Conservation (phyloP, 352 stramenopile species). For the Pythium monospermum region DNA sequence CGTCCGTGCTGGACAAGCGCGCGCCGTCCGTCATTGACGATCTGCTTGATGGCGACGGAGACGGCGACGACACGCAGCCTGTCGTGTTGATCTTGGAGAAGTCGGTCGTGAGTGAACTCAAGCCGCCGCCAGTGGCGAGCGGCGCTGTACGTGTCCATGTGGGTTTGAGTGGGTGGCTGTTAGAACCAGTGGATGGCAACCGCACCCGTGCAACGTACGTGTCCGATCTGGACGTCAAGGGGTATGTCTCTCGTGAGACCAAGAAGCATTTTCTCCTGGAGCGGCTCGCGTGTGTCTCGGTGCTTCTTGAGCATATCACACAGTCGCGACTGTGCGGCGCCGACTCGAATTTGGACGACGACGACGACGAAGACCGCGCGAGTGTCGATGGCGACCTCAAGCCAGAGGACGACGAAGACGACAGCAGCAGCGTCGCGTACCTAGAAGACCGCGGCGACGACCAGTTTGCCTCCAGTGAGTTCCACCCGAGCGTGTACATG, state of each 20-base stretch:
- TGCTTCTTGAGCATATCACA: conserved; percentile 58
- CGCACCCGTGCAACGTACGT: conserved; percentile 70
- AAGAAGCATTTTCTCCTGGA: conserved; percentile 46
- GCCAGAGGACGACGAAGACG: conserved; percentile 27
- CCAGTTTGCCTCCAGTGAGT: conserved; percentile 23
- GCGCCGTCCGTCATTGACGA: conserved; percentile 33
- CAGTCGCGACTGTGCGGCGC: conserved; percentile 53
- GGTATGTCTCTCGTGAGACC: conserved; percentile 41
- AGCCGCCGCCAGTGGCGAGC: conserved; percentile 29
- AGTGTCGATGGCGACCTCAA: conserved; percentile 41
- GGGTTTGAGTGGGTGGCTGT: conserved; percentile 63
- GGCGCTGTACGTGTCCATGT: conserved; percentile 54
- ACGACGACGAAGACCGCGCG: conserved; percentile 23
- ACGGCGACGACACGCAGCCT: conserved; percentile 42
- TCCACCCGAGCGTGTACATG: conserved; percentile 80
- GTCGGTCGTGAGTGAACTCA: conserved; percentile 72
- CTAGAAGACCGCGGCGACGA: conserved; percentile 20
- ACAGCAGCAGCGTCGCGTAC: conserved; percentile 28
- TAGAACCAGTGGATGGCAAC: conserved; percentile 59
- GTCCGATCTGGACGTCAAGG: conserved; percentile 58
- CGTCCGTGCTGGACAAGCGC: conserved; percentile 36
- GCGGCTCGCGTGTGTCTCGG: conserved; percentile 55
- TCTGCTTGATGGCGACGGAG: conserved; percentile 22
- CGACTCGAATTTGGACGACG: conserved; percentile 28
- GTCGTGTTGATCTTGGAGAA: conserved; percentile 77